Evolutionary conservation across 2,329 filamentous ascomycete genomes (phyloP), one percentile per base, ranked within the genome.

Genomic region (Diaporthe citrichinensis): DNA sequence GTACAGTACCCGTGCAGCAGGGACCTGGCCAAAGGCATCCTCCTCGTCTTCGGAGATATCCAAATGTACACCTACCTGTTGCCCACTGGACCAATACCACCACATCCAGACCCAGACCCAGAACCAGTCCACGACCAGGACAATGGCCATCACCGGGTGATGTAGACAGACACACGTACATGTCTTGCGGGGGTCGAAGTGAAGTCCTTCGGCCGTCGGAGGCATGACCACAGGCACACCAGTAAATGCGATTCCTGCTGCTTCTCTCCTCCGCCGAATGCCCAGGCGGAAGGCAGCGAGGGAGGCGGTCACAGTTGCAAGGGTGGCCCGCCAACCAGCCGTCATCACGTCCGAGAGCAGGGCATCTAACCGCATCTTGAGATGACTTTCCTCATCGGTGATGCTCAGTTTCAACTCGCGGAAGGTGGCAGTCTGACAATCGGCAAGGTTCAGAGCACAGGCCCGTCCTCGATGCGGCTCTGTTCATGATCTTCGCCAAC

Each of bases 381-480:
- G 46, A 44, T 62, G 72, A 36, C 61, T 74, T 59, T 74, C 67
- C 65, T 23, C 28, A 53, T 62, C 71, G 71, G 71, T 73, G 71
- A 73, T 73, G 72, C 72, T 73, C 46, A 53, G 72, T 73, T 67
- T 73, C 72, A 73, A 67, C 72, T 46, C 44, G 36, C 59, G 72
- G 58, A 67, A 55, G 36, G 58, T 53, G 72, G 72, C 49, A 57
- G 51, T 55, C 72, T 61, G 57, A 46, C 46, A 51, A 67, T 41
- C 72, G 44, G 53, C 55, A 71, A 61, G 65, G 55, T 74, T 55
- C 73, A 46, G 65, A 71, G 46, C 73, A 65, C 57, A 49, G 46
- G n/a, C 25, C 73, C 31, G 44, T 67, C 41, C 59, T 65, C 65
- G 31, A 74, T 76, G 75, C 73, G 75, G 75, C 75, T 76, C 75